These are phyloP conservation scores for Blumeriella jaapii DNA, from an alignment of 2,329 filamentous ascomycete genomes.

Conservation along the genomic window DNA sequence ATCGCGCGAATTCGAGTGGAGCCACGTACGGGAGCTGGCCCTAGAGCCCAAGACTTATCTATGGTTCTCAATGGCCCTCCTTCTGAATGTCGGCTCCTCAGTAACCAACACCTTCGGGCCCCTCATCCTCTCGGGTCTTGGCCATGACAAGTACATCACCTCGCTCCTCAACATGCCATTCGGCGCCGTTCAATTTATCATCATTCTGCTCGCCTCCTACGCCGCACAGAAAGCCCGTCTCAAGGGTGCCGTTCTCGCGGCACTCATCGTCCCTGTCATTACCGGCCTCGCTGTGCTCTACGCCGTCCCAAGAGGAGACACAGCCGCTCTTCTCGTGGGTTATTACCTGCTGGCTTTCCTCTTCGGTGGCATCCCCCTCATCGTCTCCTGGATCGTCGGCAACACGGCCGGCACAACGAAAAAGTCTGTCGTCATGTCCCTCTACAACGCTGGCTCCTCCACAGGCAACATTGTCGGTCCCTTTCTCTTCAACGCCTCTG, in stretches of 20 bases:
- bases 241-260: constrained; percentile 44
- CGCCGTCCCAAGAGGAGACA: constrained; percentile 35
- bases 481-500: constrained; percentile 44
- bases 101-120: constrained; percentile 56
- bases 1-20: constrained; percentile 55
- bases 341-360: constrained; percentile 58
- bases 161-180: constrained; percentile 58
- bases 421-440: constrained; percentile 50
- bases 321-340: constrained; percentile 40
- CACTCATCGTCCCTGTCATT: constrained; percentile 47
- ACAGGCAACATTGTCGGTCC: constrained; percentile 58
- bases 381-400: constrained; percentile 57
- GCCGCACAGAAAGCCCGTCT: constrained; percentile 43
- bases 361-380: constrained; percentile 53
- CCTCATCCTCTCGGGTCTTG: constrained; percentile 48
- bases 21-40: constrained; percentile 45
- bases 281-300: constrained; percentile 48
- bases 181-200: constrained; percentile 46
- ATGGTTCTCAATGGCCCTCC: constrained; percentile 47
- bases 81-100: constrained; percentile 51
- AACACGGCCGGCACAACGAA: constrained; percentile 60
- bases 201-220: constrained; percentile 48
- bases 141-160: constrained; percentile 44
- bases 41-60: constrained; percentile 43
- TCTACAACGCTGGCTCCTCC: constrained; percentile 51